Conservation (phyloP, 768 basidiomycete genomes). For the Kwoniella botswanensis region DNA sequence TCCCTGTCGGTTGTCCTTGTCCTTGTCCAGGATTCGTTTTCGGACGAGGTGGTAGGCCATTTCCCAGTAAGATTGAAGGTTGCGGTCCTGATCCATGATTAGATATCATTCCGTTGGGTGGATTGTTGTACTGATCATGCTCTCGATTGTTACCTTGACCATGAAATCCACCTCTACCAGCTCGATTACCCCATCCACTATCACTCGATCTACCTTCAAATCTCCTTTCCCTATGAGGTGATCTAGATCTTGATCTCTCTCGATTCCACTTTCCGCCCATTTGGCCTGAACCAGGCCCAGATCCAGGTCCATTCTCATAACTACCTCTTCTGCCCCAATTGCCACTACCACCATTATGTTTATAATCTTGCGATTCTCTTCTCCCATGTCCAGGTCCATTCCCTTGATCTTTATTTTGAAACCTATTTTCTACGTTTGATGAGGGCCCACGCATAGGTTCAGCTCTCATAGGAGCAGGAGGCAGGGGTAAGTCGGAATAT, state of each 20-base stretch:
- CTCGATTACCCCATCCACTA: conserved; percentile 23
- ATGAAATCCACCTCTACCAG: conserved; percentile 11
- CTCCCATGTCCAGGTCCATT: neutral
- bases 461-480: neutral
- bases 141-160: neutral
- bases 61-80: neutral
- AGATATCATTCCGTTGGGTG: neutral
- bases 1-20: no score
- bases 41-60: neutral
- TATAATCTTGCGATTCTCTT: neutral
- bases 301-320: conserved; percentile 6
- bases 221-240: conserved; percentile 7
- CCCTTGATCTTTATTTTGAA: neutral
- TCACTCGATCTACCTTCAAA: conserved; percentile 18
- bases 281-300: neutral
- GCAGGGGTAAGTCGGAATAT: neutral
- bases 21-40: neutral
- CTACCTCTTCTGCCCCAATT: conserved; percentile 7
- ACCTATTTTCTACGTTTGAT: neutral
- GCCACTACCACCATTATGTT: no score
- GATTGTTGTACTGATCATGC: neutral
- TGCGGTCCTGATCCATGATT: neutral
- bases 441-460: neutral
- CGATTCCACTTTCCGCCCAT: neutral
- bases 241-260: conserved; percentile 14